Evolutionary conservation across 2,329 filamentous ascomycete species (phyloP).

Genomic region (Trichoderma gracile): DNA sequence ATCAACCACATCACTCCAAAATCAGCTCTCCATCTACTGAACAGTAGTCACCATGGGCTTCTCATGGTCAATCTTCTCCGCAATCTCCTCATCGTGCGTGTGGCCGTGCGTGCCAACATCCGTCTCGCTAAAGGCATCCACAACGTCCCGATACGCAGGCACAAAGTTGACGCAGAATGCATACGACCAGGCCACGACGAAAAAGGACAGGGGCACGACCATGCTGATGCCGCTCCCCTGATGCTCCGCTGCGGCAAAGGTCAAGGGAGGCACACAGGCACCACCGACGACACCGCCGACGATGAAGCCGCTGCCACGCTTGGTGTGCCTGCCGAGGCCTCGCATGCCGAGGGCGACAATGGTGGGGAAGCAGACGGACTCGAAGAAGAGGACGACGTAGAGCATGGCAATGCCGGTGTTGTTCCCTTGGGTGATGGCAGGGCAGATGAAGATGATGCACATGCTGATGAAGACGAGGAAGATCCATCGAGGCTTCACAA

Average conservation of each 20-base stretch:
- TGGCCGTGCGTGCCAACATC: slow-evolving; percentile 44
- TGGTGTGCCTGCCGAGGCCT: slow-evolving; percentile 73
- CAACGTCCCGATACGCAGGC: slow-evolving; percentile 61
- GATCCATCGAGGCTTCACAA: slow-evolving; percentile 63
- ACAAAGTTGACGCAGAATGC: slow-evolving; percentile 66
- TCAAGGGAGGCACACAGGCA: slow-evolving; percentile 70
- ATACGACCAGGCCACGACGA: slow-evolving; percentile 58
- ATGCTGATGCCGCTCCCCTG: slow-evolving; percentile 63
- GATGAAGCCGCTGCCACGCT: slow-evolving; percentile 70
- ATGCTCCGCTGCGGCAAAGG: slow-evolving; percentile 66
- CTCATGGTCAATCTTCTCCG: slow-evolving; percentile 19
- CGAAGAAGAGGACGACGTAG: slow-evolving; percentile 73
- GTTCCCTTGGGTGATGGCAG: slow-evolving; percentile 49
- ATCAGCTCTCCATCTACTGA: not conserved
- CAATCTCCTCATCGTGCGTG: slow-evolving; percentile 36
- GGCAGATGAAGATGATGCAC: slow-evolving; percentile 63
- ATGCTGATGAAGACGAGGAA: slow-evolving; percentile 65
- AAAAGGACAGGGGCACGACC: slow-evolving; percentile 64
- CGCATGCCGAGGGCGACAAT: slow-evolving; percentile 77
- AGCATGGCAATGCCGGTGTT: slow-evolving; percentile 60
- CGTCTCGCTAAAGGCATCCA: slow-evolving; percentile 57
- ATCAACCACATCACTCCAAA: not conserved
- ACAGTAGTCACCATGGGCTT: slow-evolving; percentile 21
- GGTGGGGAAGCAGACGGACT: slow-evolving; percentile 77
- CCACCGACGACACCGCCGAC: slow-evolving; percentile 72